phyloP scores from a whole-genome alignment of 2,329 filamentous ascomycete genomes.

The Cladobotryum protrusum region DNA sequence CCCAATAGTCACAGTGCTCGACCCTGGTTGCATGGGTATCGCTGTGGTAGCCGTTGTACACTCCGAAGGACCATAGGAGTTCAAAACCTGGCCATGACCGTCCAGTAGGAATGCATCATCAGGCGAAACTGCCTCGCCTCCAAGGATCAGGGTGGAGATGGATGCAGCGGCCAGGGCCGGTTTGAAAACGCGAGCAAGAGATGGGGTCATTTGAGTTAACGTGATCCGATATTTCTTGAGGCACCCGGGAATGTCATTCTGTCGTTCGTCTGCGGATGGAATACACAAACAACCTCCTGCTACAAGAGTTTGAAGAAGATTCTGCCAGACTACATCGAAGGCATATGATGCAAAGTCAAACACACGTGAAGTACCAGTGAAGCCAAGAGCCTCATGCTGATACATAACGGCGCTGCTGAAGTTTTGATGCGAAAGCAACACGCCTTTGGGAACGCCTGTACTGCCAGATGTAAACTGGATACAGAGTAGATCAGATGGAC shows the following conservation, averaged over 20 bases:
- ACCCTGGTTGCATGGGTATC: too few relatives aligned
- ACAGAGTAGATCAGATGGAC: slow-evolving; percentile 4
- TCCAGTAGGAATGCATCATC: not conserved
- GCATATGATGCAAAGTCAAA: slow-evolving; percentile 12
- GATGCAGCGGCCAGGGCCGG: not conserved
- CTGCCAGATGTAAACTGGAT: slow-evolving; percentile 16
- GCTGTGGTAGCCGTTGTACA: too few relatives aligned
- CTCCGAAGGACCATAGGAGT: not conserved
- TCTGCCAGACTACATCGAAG: slow-evolving; percentile 13
- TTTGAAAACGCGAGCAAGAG: not conserved
- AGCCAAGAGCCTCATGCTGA: not conserved
- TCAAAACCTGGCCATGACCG: not conserved
- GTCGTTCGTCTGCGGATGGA: slow-evolving; percentile 11
- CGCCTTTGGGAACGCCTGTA: slow-evolving; percentile 17
- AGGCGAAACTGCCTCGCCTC: not conserved
- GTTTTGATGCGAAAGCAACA: slow-evolving; percentile 13
- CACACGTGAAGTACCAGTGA: slow-evolving; percentile 1
- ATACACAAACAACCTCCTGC: slow-evolving; percentile 8
- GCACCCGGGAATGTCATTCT: slow-evolving; percentile 10
- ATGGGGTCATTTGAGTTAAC: not conserved
- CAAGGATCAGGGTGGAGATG: not conserved
- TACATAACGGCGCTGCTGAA: too few relatives aligned
- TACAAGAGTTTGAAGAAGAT: slow-evolving; percentile 3
- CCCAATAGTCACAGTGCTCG: not conserved
- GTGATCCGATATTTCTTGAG: not conserved